A percentile compares a stretch with the other conserved stretches of the same genome.
Evolutionary conservation across 2,329 filamentous ascomycete species (phyloP).

Genomic region (Amylocarpus encephaloides): DNA sequence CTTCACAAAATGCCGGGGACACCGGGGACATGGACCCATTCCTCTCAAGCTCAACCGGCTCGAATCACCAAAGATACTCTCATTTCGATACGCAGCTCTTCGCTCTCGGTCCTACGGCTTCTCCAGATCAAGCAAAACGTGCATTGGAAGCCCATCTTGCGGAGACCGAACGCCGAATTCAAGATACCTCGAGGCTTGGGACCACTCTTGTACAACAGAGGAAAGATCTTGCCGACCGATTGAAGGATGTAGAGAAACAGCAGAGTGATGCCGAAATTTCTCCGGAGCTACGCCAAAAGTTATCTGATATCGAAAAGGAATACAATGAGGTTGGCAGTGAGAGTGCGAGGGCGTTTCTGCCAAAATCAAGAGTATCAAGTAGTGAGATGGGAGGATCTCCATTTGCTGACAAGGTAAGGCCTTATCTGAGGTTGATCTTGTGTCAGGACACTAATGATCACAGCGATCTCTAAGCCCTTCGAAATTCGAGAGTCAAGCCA

Average conservation of each 20-base stretch:
- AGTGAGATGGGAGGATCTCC: constrained; percentile 48
- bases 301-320: constrained; percentile 85
- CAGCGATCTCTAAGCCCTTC: constrained; percentile 50
- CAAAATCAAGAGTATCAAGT: constrained; percentile 73
- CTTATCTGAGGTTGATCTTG: constrained; percentile 1
- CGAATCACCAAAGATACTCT: constrained; percentile 71
- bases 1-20: constrained; percentile 20
- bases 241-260: constrained; percentile 78
- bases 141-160: constrained; percentile 86
- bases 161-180: constrained; percentile 85
- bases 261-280: constrained; percentile 72
- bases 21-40: constrained; percentile 43
- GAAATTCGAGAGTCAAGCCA: constrained; percentile 78
- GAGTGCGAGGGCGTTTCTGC: constrained; percentile 80
- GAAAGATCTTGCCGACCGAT: constrained; percentile 70
- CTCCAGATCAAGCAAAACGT: constrained; percentile 79
- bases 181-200: constrained; percentile 85
- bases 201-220: constrained; percentile 83
- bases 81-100: constrained; percentile 77
- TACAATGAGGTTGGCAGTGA: constrained; percentile 92
- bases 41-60: constrained; percentile 43
- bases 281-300: constrained; percentile 73
- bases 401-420: constrained; percentile 42
- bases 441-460: background rate
- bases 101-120: constrained; percentile 67